These are phyloP conservation scores for Sporobolus alterniflorus DNA, from an alignment of 202 grass and related monocot genomes.

Conservation along the genomic window DNA sequence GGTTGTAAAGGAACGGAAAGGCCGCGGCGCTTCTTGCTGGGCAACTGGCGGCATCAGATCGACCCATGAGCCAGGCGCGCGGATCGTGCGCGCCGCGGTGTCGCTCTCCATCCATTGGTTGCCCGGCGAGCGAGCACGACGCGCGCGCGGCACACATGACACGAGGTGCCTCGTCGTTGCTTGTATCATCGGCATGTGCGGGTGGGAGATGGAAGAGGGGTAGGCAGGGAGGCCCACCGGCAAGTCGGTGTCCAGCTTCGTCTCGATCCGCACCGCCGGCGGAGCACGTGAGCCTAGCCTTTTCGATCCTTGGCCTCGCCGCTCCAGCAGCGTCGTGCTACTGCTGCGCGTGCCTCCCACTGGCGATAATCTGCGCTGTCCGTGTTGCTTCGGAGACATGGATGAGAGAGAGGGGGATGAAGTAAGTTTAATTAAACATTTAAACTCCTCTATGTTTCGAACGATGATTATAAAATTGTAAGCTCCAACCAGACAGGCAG, in stretches of 20 bases:
- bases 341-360: neutral
- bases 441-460: constrained; percentile 11
- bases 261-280: constrained; percentile 27
- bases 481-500: constrained; percentile 19
- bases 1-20: constrained; percentile 12
- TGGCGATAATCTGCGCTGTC: neutral
- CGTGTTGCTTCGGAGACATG: neutral
- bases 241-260: constrained; percentile 35
- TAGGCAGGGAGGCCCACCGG: neutral
- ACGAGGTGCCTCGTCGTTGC: neutral
- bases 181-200: constrained; percentile 42
- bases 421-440: neutral
- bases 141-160: constrained; percentile 35
- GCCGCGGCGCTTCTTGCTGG: neutral
- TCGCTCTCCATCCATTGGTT: neutral
- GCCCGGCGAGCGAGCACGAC: neutral
- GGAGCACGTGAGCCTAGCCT: constrained; percentile 43
- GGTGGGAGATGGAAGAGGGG: neutral
- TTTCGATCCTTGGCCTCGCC: neutral
- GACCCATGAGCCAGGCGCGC: neutral
- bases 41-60: neutral
- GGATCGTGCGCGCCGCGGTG: constrained; percentile 12
- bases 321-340: neutral
- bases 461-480: neutral
- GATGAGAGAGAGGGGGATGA: neutral